Evolutionary conservation across 208 protist genomes (phyloP), one percentile per base, ranked within the genome.

Genomic region (Trypanosoma theileri): DNA sequence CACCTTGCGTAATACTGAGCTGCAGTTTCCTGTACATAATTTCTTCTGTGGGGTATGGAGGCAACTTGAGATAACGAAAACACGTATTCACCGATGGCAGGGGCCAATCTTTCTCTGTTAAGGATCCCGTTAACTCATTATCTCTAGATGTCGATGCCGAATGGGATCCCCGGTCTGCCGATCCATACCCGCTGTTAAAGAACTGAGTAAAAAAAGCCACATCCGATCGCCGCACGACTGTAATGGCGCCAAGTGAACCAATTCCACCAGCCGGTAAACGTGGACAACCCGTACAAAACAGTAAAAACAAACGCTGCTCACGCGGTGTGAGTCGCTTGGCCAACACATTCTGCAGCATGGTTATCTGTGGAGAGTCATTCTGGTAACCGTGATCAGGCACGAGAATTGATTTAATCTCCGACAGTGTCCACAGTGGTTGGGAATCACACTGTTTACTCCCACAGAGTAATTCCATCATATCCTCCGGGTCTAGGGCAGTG

Each of bases 71-170:
- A 69, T 97, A 97, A 22, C 86, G 79, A 61, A 97, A 97, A 69
- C 92, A 97, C 31, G 92, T 97, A 72, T 97, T 97, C 22, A 95
- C 89, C 8, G 89, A 95, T 13, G 92, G 92, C 45, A 97, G 66
- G 0, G 88, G 81, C 87, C 91, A 94, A 52, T 92, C 84, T 14
- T 69, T 59, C 44, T 88, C 83, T 10, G 28, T 35, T 6, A 35
- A 35, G 4, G 28, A 35, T 6, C 6, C 28, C 6, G 28, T 35
- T 35, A 35, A 35, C 28, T 35, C 28, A 35, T 35, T 35, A 1
- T 35, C 28, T 35, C 28, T 1, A 8, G 6, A 35, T 35, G 6
- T 1, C 28, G 28, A 35, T 35, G 28, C 28, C 28, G 28, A 6
- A 1, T 6, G 28, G 28, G 28, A 35, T 35, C 28, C 28, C 1